Percentiles rank a stretch among this genome's conserved stretches.
Evolutionary conservation across 2,329 filamentous ascomycete species (phyloP).

Genomic region (Gaeumannomyces sp.): DNA sequence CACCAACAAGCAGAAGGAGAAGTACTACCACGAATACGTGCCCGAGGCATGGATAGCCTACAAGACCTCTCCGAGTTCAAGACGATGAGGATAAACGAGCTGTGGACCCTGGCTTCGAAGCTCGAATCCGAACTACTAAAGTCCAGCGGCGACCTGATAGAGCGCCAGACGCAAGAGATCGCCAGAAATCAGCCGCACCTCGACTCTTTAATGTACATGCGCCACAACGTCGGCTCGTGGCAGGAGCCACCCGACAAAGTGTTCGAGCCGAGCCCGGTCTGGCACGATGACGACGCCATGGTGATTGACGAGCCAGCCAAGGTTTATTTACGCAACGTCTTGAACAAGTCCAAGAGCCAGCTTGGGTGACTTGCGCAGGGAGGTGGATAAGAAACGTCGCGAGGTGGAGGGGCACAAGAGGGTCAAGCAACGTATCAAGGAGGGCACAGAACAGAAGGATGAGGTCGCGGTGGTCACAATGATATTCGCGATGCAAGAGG

Average conservation of each 20-base stretch:
- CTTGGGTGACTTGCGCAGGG: conserved; percentile 71
- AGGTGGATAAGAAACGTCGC: conserved; percentile 77
- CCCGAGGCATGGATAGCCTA: conserved; percentile 83
- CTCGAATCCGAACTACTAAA: conserved; percentile 76
- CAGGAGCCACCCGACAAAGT: conserved; percentile 77
- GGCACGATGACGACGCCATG: conserved; percentile 90
- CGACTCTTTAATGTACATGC: conserved; percentile 97
- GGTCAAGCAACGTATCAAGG: conserved; percentile 67
- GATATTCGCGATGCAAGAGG: conserved; percentile 80
- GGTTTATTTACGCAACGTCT: conserved; percentile 82
- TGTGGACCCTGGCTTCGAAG: conserved; percentile 76
- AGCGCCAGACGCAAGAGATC: conserved; percentile 73
- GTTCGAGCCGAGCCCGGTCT: conserved; percentile 93
- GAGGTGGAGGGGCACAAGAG: conserved; percentile 77
- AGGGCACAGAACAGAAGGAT: conserved; percentile 82
- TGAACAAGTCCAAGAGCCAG: conserved; percentile 84
- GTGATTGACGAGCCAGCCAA: conserved; percentile 81
- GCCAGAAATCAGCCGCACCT: conserved; percentile 79
- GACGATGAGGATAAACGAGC: conserved; percentile 71
- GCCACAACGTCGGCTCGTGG: conserved; percentile 79
- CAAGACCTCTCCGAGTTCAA: conserved; percentile 92
- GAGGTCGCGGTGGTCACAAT: conserved; percentile 78
- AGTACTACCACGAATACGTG: conserved; percentile 94
- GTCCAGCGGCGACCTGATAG: conserved; percentile 65
- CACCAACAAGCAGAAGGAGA: conserved; percentile 95